Evolutionary conservation across 2,329 filamentous ascomycete species (phyloP).

Genomic region (Penicillium nordicum): DNA sequence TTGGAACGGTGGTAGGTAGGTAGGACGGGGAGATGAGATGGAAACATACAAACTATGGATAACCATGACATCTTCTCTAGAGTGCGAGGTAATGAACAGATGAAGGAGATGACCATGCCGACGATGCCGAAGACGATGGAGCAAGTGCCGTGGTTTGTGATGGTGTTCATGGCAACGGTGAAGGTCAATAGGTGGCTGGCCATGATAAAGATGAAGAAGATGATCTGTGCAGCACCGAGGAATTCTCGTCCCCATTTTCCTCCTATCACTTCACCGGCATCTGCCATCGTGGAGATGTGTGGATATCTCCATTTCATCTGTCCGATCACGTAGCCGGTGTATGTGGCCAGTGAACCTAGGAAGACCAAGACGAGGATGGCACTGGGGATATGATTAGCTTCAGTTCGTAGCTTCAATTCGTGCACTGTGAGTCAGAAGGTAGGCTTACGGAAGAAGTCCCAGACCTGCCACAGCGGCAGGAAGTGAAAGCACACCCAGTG

Average conservation of each 20-base stretch:
- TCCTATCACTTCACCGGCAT: conserved; percentile 61
- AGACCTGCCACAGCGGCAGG: conserved; percentile 52
- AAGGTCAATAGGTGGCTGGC: conserved; percentile 70
- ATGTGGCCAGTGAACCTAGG: conserved; percentile 56
- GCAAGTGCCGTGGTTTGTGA: conserved; percentile 60
- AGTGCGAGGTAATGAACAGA: conserved; percentile 60
- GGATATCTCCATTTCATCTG: conserved; percentile 58
- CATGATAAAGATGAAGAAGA: conserved; percentile 67
- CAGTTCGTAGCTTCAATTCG: neutral
- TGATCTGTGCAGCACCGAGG: conserved; percentile 57
- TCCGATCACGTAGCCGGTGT: conserved; percentile 59
- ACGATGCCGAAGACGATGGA: conserved; percentile 63
- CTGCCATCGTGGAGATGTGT: conserved; percentile 63
- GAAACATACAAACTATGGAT: conserved; percentile 51
- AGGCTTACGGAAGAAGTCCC: conserved; percentile 50
- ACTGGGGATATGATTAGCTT: conserved; percentile 21
- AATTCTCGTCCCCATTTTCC: conserved; percentile 61
- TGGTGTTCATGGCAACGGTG: conserved; percentile 63
- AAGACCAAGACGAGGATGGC: conserved; percentile 53
- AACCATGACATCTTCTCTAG: conserved; percentile 61
- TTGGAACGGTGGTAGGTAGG: too few species aligned
- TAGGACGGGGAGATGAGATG: too few species aligned
- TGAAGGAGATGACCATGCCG: conserved; percentile 56
- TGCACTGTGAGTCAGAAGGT: neutral
- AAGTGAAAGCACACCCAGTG: conserved; percentile 55